Evolutionary conservation across 2,329 filamentous ascomycete genomes (phyloP).

Genomic region (Orbilia ellipsospora): DNA sequence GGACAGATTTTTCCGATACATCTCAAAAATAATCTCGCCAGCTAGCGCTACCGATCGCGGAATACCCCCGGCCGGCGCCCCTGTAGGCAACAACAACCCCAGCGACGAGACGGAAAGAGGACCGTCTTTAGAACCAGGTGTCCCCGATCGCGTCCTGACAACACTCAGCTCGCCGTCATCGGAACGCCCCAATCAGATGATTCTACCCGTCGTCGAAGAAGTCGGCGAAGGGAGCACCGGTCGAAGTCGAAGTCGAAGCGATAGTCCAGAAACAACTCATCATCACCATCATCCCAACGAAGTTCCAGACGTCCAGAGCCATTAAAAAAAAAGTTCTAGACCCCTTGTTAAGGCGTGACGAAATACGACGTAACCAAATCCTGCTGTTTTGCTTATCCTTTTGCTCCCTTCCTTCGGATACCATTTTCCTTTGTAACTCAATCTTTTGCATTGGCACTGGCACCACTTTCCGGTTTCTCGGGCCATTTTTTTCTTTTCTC

Average conservation of each 20-base stretch:
- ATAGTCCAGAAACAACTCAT: constrained; percentile 56
- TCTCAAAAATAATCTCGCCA: constrained; percentile 89
- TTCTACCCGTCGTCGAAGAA: constrained; percentile 87
- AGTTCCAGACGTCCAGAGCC: constrained; percentile 47
- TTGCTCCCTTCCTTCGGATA: constrained; percentile 47
- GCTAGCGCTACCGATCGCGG: constrained; percentile 70
- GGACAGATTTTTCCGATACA: constrained; percentile 92
- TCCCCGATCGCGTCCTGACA: constrained; percentile 71
- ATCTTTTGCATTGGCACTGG: constrained; percentile 9
- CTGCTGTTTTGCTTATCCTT: constrained; percentile 26
- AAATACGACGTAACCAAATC: constrained; percentile 24
- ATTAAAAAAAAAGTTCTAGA: constrained; percentile 24
- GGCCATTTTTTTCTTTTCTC: constrained; percentile 20
- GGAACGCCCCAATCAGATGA: constrained; percentile 68
- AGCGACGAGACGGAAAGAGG: constrained; percentile 40
- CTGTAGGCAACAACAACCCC: constrained; percentile 23
- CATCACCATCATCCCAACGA: constrained; percentile 38
- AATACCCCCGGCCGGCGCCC: constrained; percentile 61
- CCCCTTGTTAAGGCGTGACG: constrained; percentile 29
- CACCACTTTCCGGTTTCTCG: constrained; percentile 2
- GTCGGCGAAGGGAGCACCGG: constrained; percentile 72
- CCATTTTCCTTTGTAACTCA: constrained; percentile 42
- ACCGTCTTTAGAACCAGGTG: constrained; percentile 67
- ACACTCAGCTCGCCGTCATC: constrained; percentile 68
- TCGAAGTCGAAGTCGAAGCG: constrained; percentile 57